Base-by-base conservation (phyloP, 768 basidiomycete species). In the Royoungia palumana region DNA sequence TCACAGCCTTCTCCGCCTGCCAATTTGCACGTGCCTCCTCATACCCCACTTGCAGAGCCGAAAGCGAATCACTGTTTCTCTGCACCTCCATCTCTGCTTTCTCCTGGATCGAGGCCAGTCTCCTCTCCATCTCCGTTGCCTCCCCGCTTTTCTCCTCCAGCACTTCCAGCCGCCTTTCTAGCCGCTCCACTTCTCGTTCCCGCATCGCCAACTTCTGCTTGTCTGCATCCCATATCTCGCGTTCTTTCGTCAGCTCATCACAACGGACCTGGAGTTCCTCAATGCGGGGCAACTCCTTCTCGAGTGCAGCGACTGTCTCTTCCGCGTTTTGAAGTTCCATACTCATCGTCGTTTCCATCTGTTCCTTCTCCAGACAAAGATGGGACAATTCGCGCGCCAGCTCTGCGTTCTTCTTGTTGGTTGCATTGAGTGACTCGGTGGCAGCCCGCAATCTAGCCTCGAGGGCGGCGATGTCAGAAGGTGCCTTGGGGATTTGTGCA, bases 251-350 rank as follows among this genome's bases (percentile, higher is more conserved):
- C 50, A 88, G 60, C 37, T 67, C 65, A 42, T 78, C 70, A 22
- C 79, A 62, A 37, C 80, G 75, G 19, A 56, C 40, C 53, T 80
- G 76, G 44, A 81, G 62, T 7, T 70, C 72, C 48, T 78, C 76
- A 25, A 82, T 63, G 51, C 72, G 70, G 7, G 74, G 76, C 22
- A 83, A 57, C 45, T 87, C 79, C 46, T 70, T 64, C 64, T 84
- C 78, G 44, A 89, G 58, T 1, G 77, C 73, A 16, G 69, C 66
- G 36, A 85, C 80, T 30, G 78, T 82, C 41, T 87, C 86, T 59
- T 87, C 79, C 1, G 84, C 81, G 39, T 66, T 76, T 60, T 84
- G 82, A 34, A 86, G 66, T 51, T 89, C 87, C 72, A 83, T 72
- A 2, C 74, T 73, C 70, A 85, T 72, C 52, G 76, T 75, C 2